Evolutionary conservation across 1,284 basidiomycete species (phyloP), one percentile per base, ranked within the genome.

Genomic region (Ganoderma boninense): DNA sequence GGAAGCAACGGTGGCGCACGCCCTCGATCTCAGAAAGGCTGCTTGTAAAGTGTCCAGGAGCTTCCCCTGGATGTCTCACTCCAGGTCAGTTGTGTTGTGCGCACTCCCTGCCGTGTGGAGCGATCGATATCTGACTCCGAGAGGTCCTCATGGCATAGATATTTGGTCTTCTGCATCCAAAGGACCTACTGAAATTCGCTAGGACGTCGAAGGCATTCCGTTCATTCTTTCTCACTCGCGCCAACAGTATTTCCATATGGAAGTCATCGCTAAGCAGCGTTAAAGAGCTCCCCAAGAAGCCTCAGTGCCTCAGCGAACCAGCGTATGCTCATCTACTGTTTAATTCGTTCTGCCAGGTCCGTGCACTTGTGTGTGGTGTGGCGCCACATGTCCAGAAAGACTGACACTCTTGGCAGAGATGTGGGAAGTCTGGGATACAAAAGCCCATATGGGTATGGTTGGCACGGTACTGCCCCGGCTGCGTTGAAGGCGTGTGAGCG

Each of bases 371-470:
- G 20, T 5, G 13, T 32, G 4, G 29, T 32, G 29, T 32, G 29
- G 29, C 4, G 29, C 29, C 29, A 32, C 29, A 32, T 4, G 29
- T 32, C 29, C 29, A n/a, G n/a, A 32, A 32, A 32, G 29, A 32
- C 29, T 32, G 29, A 32, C 29, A 32, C 29, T 32, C 29, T 32
- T 23, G 6, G 59, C 20, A 69, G 68, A 38, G 46, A 18, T 69
- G 68, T 38, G 64, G 64, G 26, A 62, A 35, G 23, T 44, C 35
- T 1, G 52, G 35, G 18, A 60, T 66, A 29, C 40, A 57, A 16
- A 64, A 65, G 4, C 42, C 65, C 52, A 23, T 66, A 42, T 69
- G 64, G 59, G 26, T 29, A 5, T 65, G 57, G 64, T 63, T 63
- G 13, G 46, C 14, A 29, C 57, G 64, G 18, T 69, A 65, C 35